Percentiles rank a stretch among this genome's conserved stretches.
Conservation (phyloP, 768 basidiomycete genomes). For the Boletus rubroflammeus region DNA sequence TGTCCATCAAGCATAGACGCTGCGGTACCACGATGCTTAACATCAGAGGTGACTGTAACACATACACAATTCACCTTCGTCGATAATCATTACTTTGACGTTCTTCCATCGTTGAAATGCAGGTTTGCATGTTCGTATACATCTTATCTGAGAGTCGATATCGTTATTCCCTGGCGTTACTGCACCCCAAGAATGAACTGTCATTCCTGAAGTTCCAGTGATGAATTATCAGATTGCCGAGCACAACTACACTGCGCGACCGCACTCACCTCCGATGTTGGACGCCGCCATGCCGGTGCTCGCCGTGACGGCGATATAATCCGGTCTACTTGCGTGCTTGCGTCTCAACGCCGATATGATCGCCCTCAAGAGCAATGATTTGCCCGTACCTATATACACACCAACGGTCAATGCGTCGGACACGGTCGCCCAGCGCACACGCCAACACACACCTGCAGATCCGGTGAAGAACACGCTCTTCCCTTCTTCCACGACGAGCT, state of each 20-base stretch:
- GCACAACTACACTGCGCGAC: not conserved
- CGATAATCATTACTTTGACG: slow-evolving; percentile 58
- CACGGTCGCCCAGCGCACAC: not conserved
- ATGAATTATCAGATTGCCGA: not conserved
- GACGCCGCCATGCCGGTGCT: slow-evolving; percentile 45
- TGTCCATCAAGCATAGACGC: slow-evolving; percentile 71
- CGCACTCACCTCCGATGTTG: slow-evolving; percentile 42
- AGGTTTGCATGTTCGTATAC: slow-evolving; percentile 51
- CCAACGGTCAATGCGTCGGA: not conserved
- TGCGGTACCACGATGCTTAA: slow-evolving; percentile 17
- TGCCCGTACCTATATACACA: slow-evolving; percentile 51
- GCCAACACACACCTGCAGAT: slow-evolving; percentile 48
- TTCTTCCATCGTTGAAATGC: slow-evolving; percentile 55
- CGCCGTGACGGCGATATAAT: slow-evolving; percentile 44
- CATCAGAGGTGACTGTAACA: not conserved
- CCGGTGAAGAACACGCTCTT: slow-evolving; percentile 68
- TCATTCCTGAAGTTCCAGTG: slow-evolving; percentile 41
- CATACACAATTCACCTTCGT: slow-evolving; percentile 46
- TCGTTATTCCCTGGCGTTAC: slow-evolving; percentile 45
- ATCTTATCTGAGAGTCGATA: slow-evolving; percentile 45
- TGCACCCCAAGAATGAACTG: slow-evolving; percentile 60
- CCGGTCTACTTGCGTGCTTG: slow-evolving; percentile 32
- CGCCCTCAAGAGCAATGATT: slow-evolving; percentile 55
- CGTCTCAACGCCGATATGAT: slow-evolving; percentile 50
- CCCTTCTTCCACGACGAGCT: slow-evolving; percentile 51